These are phyloP conservation scores for Ophiostoma ips DNA, from an alignment of 2,329 filamentous ascomycete genomes.

Conservation along the genomic window DNA sequence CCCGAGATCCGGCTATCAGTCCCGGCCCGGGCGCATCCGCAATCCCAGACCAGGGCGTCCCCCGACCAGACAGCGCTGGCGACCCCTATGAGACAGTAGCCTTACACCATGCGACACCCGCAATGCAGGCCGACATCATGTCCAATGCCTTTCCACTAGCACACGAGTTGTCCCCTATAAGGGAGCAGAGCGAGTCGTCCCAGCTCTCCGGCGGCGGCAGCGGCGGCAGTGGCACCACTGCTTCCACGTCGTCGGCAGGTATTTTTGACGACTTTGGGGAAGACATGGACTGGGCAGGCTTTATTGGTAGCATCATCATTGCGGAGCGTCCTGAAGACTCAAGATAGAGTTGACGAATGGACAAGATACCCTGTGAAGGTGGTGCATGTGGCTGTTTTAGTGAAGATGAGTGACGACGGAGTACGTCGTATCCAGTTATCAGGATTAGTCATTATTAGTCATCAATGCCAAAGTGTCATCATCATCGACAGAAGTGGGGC, in stretches of 20 bases:
- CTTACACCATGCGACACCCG: background rate
- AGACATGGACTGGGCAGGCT: background rate
- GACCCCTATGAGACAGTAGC: background rate
- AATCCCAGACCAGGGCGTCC: background rate
- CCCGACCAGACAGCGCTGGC: background rate
- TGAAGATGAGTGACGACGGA: too few relatives aligned
- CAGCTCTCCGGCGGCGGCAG: background rate
- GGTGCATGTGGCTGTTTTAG: background rate
- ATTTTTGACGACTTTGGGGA: background rate
- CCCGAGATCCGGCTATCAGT: background rate
- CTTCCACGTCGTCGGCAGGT: background rate
- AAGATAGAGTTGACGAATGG: too few relatives aligned
- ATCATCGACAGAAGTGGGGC: background rate
- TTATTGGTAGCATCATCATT: background rate
- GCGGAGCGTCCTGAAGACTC: background rate
- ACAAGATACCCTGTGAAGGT: background rate
- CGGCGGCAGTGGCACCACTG: background rate
- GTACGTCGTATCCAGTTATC: too few relatives aligned
- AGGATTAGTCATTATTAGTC: too few relatives aligned
- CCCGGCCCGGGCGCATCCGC: background rate
- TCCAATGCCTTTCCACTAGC: background rate
- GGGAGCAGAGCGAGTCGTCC: background rate
- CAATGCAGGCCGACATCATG: background rate
- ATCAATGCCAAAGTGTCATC: slow-evolving; percentile 1
- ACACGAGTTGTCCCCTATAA: background rate